These are phyloP conservation scores for Akanthomyces uredinophilus DNA, from an alignment of 2,329 filamentous ascomycete genomes.

Conservation along the genomic window DNA sequence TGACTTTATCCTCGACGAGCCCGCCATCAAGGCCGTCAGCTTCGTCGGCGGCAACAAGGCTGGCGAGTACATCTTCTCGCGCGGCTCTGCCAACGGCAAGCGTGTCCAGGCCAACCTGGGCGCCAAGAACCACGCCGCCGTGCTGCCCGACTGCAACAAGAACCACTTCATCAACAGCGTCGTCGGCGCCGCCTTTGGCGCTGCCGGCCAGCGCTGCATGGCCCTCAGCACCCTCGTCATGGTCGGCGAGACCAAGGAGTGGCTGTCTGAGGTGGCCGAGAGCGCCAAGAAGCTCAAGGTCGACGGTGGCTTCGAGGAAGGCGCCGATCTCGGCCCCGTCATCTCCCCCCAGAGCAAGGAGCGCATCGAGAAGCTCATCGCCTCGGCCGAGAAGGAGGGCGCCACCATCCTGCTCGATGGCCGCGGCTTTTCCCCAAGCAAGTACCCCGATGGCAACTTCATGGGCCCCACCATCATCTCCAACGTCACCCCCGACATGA, in stretches of 20 bases:
- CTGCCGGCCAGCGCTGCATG: conserved; percentile 83
- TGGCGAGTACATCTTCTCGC: conserved; percentile 77
- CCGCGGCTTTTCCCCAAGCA: conserved; percentile 65
- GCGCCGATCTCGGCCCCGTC: conserved; percentile 75
- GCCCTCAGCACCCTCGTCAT: conserved; percentile 77
- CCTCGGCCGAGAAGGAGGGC: conserved; percentile 72
- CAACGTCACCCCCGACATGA: conserved; percentile 75
- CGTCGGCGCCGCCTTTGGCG: conserved; percentile 77
- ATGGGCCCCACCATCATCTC: conserved; percentile 78
- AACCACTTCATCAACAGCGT: conserved; percentile 84
- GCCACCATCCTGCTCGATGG: conserved; percentile 80
- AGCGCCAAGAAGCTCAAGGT: conserved; percentile 67
- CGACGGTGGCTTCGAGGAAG: conserved; percentile 75
- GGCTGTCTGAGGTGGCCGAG: conserved; percentile 73
- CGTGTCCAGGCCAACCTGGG: conserved; percentile 83
- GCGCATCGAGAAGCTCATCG: conserved; percentile 71
- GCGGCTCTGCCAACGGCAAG: conserved; percentile 79
- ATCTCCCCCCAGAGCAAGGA: conserved; percentile 75
- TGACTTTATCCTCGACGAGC: conserved; percentile 81
- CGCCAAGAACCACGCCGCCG: conserved; percentile 82
- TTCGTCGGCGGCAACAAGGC: conserved; percentile 87
- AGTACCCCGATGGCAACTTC: conserved; percentile 85
- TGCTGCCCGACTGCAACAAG: conserved; percentile 84
- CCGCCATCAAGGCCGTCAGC: conserved; percentile 77
- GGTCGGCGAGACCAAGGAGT: conserved; percentile 79